Base-by-base conservation (phyloP, 1,139 yeast species). In the Debaryomyces subglobosus region DNA sequence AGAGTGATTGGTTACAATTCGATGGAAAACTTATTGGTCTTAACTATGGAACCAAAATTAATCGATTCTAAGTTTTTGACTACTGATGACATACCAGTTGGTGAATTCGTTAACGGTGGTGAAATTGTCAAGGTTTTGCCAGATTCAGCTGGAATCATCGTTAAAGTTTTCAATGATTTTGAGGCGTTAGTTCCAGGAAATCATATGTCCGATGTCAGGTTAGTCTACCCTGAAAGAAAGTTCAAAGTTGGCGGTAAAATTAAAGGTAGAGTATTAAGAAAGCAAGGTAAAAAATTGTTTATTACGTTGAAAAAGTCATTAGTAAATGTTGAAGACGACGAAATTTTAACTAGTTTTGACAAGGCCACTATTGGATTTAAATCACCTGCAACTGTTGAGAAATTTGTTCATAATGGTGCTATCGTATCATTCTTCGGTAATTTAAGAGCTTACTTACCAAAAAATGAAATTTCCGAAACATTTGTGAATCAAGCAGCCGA, bases 221-320 rank as follows among this genome's bases (percentile, higher is more conserved):
- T 94, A 54, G 83, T 85, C 6, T 86, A 91, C 62, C 99, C 99
- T 5, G 98, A 94, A 68, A 82, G 94, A 72, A 89, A 91, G 63
- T 94, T 85, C 76, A 89, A 89, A 67, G 82, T 82, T 44, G 98
- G 97, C 8, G 73, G 86, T 44, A 87, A 85, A 57, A 88, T 89
- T 35, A 87, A 80, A 60, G 96, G 87, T 52, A 82, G 97, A 68
- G 82, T 80, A 8, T 67, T 79, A 55, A 71, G 65, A 47, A 70
- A 69, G 30, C 61, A 64, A 34, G 72, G 75, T 20, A 69, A 63
- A 57, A 59, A 78, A 48, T 71, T 90, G 42, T 69, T 74, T 45
- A 74, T 89, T 33, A 89, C 99, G 2, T 68, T 92, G 58, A 91
- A 92, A 66, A 94, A 92, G 67, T 83, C 96, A 1, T 73, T 94